phyloP scores from a whole-genome alignment of 345 rosid genomes.

The Aquilaria sinensis region DNA sequence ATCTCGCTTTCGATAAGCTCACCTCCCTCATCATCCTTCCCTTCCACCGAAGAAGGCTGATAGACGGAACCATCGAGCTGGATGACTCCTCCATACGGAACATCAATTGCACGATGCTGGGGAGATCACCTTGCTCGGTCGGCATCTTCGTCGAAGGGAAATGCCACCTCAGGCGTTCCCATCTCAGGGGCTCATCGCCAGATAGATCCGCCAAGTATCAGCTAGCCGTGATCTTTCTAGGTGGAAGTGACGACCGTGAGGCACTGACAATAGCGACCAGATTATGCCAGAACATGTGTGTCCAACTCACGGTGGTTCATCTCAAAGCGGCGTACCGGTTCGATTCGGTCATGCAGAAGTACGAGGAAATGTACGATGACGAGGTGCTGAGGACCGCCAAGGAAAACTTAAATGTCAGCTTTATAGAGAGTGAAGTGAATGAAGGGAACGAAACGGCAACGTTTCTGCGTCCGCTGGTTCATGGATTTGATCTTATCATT shows the following conservation, averaged over 20 bases:
- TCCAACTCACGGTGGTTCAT: constrained; percentile 12
- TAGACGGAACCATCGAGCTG: constrained; percentile 17
- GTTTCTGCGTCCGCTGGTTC: constrained; percentile 4
- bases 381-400: constrained; percentile 15
- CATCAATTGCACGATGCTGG: constrained; percentile 13
- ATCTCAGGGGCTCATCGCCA: neutral
- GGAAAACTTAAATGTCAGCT: neutral
- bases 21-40: constrained; percentile 25
- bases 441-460: constrained; percentile 14
- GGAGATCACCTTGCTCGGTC: constrained; percentile 32
- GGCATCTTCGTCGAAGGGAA: constrained; percentile 18
- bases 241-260: constrained; percentile 33
- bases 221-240: constrained; percentile 22
- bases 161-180: constrained; percentile 6
- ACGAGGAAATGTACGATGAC: constrained; percentile 13
- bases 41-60: constrained; percentile 27
- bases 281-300: constrained; percentile 2
- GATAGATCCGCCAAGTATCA: neutral
- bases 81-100: constrained; percentile 8
- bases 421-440: neutral
- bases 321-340: neutral
- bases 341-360: neutral
- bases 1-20: constrained; percentile 18
- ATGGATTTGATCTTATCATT: constrained; percentile 8
- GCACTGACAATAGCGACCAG: constrained; percentile 19